A percentile compares a stretch with the other conserved stretches of the same genome.
These are phyloP conservation scores for Chrysanthemum makinoi DNA, from an alignment of 129 eudicot species.

Conservation along the genomic window DNA sequence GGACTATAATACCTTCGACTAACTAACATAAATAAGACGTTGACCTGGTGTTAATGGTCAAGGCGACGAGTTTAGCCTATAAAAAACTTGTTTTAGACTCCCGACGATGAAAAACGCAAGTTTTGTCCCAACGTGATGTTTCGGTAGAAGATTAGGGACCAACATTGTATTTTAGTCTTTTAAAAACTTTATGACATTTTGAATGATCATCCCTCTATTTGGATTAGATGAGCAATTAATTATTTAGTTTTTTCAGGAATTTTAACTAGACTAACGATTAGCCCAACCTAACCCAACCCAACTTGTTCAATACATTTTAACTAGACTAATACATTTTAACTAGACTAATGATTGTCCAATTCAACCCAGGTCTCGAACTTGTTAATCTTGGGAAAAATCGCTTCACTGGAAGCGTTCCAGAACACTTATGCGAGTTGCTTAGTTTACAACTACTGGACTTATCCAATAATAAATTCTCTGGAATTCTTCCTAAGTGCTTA, in stretches of 20 bases:
- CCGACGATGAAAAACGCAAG: too few relatives aligned
- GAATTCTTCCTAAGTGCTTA: not conserved
- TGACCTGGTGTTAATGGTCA: too few relatives aligned
- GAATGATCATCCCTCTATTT: too few relatives aligned
- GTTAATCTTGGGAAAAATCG: not conserved
- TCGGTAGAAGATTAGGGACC: too few relatives aligned
- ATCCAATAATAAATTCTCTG: not conserved
- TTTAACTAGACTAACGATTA: not conserved
- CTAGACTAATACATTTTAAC: not conserved
- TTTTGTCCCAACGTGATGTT: too few relatives aligned
- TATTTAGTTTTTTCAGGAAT: not conserved
- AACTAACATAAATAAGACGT: too few relatives aligned
- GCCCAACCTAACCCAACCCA: not conserved
- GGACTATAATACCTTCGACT: too few relatives aligned
- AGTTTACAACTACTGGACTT: not conserved
- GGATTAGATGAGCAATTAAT: not conserved
- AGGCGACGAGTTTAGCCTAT: too few relatives aligned
- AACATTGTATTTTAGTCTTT: too few relatives aligned
- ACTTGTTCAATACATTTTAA: too few relatives aligned
- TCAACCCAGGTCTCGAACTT: not conserved
- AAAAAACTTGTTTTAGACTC: too few relatives aligned
- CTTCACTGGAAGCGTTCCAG: not conserved
- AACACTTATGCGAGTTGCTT: constrained; percentile 8
- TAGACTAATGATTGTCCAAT: constrained; percentile 2
- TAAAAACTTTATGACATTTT: too few relatives aligned